phyloP scores from a whole-genome alignment of 2,329 filamentous ascomycete species.

The Fonsecaea pedrosoi region DNA sequence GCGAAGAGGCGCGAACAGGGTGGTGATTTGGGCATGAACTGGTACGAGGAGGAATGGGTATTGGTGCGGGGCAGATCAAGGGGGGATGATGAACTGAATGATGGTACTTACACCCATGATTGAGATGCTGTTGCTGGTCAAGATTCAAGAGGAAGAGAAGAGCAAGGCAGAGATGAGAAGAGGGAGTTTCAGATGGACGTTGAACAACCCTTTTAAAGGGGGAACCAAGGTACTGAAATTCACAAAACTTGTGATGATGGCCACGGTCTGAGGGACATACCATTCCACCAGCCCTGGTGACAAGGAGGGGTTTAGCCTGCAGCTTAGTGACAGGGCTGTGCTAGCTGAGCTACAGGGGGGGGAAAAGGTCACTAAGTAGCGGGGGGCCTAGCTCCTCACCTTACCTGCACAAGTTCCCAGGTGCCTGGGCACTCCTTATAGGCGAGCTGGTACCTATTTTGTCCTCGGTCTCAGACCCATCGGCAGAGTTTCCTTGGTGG shows the following conservation, averaged over 20 bases:
- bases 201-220: not conserved
- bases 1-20: conserved; percentile 8
- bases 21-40: conserved; percentile 16
- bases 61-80: conserved; percentile 26
- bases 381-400: not conserved
- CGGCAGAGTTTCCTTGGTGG: no score
- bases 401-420: no score
- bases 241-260: not conserved
- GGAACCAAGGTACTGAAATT: not conserved
- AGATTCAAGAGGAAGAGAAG: not conserved
- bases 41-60: conserved; percentile 1
- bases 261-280: not conserved
- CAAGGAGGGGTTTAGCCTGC: not conserved
- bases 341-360: not conserved
- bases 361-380: not conserved
- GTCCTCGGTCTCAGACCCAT: no score
- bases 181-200: conserved; percentile 2
- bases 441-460: no score
- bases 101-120: conserved; percentile 40
- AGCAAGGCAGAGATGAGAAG: conserved; percentile 4
- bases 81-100: conserved; percentile 14
- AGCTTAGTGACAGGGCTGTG: conserved; percentile 3
- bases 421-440: no score
- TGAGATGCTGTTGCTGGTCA: conserved; percentile 14
- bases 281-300: not conserved